Evolutionary conservation across 2,329 filamentous ascomycete species (phyloP).

Genomic region (Teratosphaeria viscida): DNA sequence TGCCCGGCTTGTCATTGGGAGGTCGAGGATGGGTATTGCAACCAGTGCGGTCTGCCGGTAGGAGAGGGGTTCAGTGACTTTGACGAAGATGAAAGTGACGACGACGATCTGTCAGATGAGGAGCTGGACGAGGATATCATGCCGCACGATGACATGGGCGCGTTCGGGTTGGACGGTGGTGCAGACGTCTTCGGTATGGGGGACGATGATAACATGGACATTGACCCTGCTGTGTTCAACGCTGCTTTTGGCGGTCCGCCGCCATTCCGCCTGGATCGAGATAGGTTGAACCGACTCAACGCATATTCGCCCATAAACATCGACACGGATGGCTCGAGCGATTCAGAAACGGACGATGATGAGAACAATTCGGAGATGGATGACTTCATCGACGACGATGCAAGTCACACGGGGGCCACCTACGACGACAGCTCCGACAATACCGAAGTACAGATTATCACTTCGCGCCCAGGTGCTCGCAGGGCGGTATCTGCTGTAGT

Average conservation of each 20-base stretch:
- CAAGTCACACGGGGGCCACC: background rate
- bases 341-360: conserved; percentile 7
- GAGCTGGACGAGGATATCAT: conserved; percentile 10
- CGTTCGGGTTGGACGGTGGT: conserved; percentile 11
- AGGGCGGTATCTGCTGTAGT: conserved; percentile 5
- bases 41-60: conserved; percentile 43
- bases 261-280: background rate
- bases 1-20: conserved; percentile 56
- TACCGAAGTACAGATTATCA: conserved; percentile 1
- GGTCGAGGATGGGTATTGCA: conserved; percentile 50
- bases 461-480: background rate
- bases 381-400: conserved; percentile 10
- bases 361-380: conserved; percentile 12
- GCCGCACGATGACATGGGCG: conserved; percentile 7
- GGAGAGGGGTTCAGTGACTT: conserved; percentile 35
- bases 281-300: background rate
- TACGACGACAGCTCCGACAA: conserved; percentile 3
- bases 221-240: conserved; percentile 1
- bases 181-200: conserved; percentile 14
- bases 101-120: conserved; percentile 14
- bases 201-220: conserved; percentile 1
- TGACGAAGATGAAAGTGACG: conserved; percentile 31
- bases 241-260: conserved; percentile 1
- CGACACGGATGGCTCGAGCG: conserved; percentile 3
- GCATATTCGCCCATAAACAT: background rate